Evolutionary conservation across 768 basidiomycete species (phyloP).

Genomic region (Daedalea quercina): DNA sequence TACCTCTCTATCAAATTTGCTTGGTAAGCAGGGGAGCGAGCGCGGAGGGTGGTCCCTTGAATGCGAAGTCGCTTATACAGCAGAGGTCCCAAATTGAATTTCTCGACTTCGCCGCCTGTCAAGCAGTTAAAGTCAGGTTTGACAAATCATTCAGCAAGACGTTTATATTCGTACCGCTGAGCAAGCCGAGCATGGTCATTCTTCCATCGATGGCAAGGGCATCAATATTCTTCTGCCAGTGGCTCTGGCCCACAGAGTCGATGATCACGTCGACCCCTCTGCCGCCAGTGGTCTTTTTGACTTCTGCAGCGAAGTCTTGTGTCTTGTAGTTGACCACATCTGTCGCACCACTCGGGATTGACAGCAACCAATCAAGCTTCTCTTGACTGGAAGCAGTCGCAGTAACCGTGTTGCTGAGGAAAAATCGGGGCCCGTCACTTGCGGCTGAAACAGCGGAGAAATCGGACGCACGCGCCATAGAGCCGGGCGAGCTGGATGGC

Average conservation of each 20-base stretch:
- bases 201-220: slow-evolving; percentile 64
- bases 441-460: slow-evolving; percentile 1
- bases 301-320: slow-evolving; percentile 69
- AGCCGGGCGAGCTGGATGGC: slow-evolving; percentile 81
- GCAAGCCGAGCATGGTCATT: slow-evolving; percentile 59
- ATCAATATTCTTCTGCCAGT: slow-evolving; percentile 70
- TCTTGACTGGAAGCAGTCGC: slow-evolving; percentile 83
- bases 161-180: slow-evolving; percentile 50
- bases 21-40: slow-evolving; percentile 72
- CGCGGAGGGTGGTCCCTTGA: slow-evolving; percentile 82
- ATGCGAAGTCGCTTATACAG: slow-evolving; percentile 82
- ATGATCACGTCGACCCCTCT: slow-evolving; percentile 80
- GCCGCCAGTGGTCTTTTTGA: slow-evolving; percentile 58
- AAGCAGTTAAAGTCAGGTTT: neutral
- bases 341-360: slow-evolving; percentile 62
- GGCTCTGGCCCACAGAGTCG: slow-evolving; percentile 75
- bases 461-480: slow-evolving; percentile 57
- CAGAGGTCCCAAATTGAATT: slow-evolving; percentile 56
- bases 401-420: slow-evolving; percentile 43
- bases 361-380: slow-evolving; percentile 73
- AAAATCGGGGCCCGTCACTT: neutral
- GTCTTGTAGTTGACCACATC: slow-evolving; percentile 82
- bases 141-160: neutral
- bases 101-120: slow-evolving; percentile 46
- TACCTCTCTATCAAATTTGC: slow-evolving; percentile 58